Conservation (phyloP, 352 stramenopile genomes). For the Pythium coloratum region DNA sequence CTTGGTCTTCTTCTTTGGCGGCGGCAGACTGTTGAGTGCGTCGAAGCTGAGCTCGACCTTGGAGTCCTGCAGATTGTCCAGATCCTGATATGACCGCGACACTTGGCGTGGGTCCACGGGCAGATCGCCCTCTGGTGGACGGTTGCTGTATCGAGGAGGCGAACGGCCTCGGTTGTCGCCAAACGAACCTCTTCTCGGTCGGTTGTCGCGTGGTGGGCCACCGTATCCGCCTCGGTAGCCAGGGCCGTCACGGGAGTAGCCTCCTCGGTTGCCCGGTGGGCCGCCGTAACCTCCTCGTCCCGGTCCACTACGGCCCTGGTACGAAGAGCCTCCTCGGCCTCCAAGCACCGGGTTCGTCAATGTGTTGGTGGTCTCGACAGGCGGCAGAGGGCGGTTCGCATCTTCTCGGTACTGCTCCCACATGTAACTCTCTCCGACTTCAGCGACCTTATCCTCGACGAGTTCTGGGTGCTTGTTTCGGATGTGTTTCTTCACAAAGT, state of each 20-base stretch:
- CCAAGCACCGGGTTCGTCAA: conserved; percentile 56
- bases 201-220: conserved; percentile 51
- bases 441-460: conserved; percentile 77
- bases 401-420: conserved; percentile 87
- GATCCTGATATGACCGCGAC: conserved; percentile 82
- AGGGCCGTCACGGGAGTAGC: conserved; percentile 50
- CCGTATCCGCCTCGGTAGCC: conserved; percentile 51
- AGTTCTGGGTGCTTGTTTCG: conserved; percentile 87
- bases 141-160: conserved; percentile 29
- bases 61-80: conserved; percentile 81
- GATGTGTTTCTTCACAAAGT: conserved; percentile 90
- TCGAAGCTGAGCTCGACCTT: conserved; percentile 87
- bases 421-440: conserved; percentile 86
- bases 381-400: conserved; percentile 69
- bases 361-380: conserved; percentile 72
- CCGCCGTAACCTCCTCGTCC: conserved; percentile 29
- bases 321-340: conserved; percentile 32
- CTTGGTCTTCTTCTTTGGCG: conserved; percentile 87
- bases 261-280: conserved; percentile 37
- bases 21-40: conserved; percentile 71
- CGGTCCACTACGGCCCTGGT: conserved; percentile 27
- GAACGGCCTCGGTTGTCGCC: conserved; percentile 31
- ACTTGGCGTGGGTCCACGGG: conserved; percentile 79
- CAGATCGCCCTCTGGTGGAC: conserved; percentile 61
- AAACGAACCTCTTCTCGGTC: conserved; percentile 48